Percentiles rank a stretch among this genome's conserved stretches.
These are phyloP conservation scores for Plectosphaerella plurivora DNA, from an alignment of 2,329 filamentous ascomycete genomes.

Conservation along the genomic window DNA sequence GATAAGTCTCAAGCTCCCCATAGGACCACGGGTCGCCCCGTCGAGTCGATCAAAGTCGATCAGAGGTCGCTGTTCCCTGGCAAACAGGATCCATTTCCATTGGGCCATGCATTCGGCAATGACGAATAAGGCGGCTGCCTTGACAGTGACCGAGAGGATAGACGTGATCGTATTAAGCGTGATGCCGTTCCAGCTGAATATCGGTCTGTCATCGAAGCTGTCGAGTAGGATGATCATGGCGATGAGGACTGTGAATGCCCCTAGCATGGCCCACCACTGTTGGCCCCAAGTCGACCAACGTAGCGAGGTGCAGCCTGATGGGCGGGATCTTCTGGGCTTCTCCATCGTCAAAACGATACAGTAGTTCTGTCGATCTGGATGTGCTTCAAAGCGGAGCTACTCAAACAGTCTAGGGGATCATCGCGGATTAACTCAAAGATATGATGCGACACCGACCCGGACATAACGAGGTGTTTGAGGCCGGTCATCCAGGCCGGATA, in stretches of 20 bases:
- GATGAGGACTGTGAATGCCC: neutral
- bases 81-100: constrained; percentile 7
- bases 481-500: too few species aligned
- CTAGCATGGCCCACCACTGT: neutral
- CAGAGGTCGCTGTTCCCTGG: neutral
- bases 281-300: constrained; percentile 3
- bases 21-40: neutral
- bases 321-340: too few species aligned
- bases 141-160: neutral
- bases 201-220: neutral
- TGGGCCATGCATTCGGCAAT: constrained; percentile 4
- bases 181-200: constrained; percentile 1
- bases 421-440: too few species aligned
- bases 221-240: neutral
- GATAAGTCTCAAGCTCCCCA: too few species aligned
- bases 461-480: too few species aligned
- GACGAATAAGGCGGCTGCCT: neutral
- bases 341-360: too few species aligned
- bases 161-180: constrained; percentile 1
- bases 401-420: too few species aligned
- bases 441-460: too few species aligned
- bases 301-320: neutral
- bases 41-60: constrained; percentile 7
- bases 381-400: too few species aligned
- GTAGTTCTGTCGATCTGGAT: too few species aligned